Percentiles rank a stretch among this genome's conserved stretches.
Conservation (phyloP, 2,329 filamentous ascomycete genomes). For the Trichoderma sp. region DNA sequence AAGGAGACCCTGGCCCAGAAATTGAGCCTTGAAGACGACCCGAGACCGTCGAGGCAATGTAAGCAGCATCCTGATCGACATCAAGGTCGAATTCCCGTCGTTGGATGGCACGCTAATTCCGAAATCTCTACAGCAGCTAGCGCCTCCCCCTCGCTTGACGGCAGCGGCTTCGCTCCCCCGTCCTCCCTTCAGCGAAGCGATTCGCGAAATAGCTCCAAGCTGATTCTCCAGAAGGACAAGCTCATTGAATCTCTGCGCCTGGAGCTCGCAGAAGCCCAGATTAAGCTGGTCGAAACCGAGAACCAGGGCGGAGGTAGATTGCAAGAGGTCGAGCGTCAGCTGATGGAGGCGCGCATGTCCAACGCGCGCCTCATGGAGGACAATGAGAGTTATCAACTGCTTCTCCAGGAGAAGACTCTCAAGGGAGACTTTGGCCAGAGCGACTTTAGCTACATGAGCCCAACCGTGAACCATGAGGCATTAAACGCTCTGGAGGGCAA, state of each 20-base stretch:
- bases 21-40: conserved; percentile 55
- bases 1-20: conserved; percentile 85
- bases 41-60: conserved; percentile 57
- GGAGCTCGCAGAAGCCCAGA: conserved; percentile 90
- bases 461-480: conserved; percentile 59
- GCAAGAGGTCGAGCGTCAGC: conserved; percentile 82
- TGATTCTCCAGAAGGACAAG: conserved; percentile 93
- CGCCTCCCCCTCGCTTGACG: conserved; percentile 67
- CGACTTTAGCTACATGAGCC: conserved; percentile 69
- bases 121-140: conserved; percentile 37
- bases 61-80: conserved; percentile 27
- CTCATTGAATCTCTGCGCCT: conserved; percentile 88
- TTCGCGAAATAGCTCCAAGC: conserved; percentile 82
- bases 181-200: conserved; percentile 82
- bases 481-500: conserved; percentile 62
- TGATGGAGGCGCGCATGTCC: conserved; percentile 90
- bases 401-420: conserved; percentile 90
- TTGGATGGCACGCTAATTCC: conserved; percentile 23
- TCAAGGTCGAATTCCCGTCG: neutral
- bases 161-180: conserved; percentile 79
- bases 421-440: conserved; percentile 87
- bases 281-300: conserved; percentile 91
- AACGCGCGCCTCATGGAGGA: conserved; percentile 97
- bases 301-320: conserved; percentile 85
- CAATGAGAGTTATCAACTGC: conserved; percentile 95